Evolutionary conservation across 805 yeast genomes (phyloP).

Genomic region (Wickerhamomyces bisporus): DNA sequence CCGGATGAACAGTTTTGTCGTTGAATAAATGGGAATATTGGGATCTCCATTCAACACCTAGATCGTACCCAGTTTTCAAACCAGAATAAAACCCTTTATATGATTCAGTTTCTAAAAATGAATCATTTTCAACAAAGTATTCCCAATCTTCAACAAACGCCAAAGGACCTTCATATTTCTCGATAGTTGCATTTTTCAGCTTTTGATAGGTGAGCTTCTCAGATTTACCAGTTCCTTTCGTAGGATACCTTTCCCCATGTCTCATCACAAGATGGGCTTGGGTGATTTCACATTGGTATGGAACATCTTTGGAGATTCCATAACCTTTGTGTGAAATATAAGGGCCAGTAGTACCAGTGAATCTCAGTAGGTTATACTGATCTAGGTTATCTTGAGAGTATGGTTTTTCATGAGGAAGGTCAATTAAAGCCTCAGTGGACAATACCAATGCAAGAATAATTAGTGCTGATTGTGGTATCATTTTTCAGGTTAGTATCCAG

Average conservation of each 20-base stretch:
- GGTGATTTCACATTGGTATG: slow-evolving; percentile 47
- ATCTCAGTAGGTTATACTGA: slow-evolving; percentile 30
- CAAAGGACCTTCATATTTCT: slow-evolving; percentile 42
- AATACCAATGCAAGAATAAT: background rate
- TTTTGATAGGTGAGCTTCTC: slow-evolving; percentile 21
- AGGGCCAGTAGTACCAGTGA: slow-evolving; percentile 54
- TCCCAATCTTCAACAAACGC: slow-evolving; percentile 49
- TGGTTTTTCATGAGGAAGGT: slow-evolving; percentile 7
- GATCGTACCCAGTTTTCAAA: slow-evolving; percentile 35
- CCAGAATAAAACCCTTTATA: slow-evolving; percentile 42
- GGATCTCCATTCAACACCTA: slow-evolving; percentile 40
- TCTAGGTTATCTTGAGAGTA: slow-evolving; percentile 17
- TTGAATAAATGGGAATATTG: slow-evolving; percentile 39
- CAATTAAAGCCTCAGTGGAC: background rate
- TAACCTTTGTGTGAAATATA: slow-evolving; percentile 45
- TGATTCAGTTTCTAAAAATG: slow-evolving; percentile 38
- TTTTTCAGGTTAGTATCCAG: background rate
- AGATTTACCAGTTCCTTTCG: slow-evolving; percentile 32
- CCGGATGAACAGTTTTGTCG: slow-evolving; percentile 32
- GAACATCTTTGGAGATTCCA: slow-evolving; percentile 45
- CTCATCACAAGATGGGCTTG: slow-evolving; percentile 71
- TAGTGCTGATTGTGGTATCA: background rate
- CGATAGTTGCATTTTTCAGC: slow-evolving; percentile 32
- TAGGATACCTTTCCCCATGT: slow-evolving; percentile 77
- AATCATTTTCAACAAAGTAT: slow-evolving; percentile 38